These are phyloP conservation scores for Trametes coccinea DNA, from an alignment of 768 basidiomycete genomes.

Conservation along the genomic window DNA sequence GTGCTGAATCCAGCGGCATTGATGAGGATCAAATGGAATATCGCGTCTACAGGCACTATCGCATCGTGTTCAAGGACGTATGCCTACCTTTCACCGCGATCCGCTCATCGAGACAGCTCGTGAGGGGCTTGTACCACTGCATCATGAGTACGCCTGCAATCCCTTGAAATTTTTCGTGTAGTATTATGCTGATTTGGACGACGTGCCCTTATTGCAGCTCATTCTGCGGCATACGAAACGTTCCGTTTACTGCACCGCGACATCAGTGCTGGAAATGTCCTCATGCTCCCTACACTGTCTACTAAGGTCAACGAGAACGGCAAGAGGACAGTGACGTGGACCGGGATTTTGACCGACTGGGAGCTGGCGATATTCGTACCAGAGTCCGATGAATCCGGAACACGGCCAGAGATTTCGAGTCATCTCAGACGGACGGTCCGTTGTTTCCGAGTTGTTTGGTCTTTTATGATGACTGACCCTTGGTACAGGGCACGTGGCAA, in stretches of 20 bases:
- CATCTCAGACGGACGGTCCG: neutral
- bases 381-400: neutral
- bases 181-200: too few relatives aligned
- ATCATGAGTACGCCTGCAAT: neutral
- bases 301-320: neutral
- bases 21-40: neutral
- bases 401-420: too few relatives aligned
- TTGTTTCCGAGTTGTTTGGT: neutral
- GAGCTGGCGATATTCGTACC: neutral
- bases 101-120: neutral
- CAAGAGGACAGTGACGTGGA: neutral
- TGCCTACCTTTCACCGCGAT: neutral
- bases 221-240: neutral
- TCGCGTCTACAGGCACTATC: neutral
- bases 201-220: neutral
- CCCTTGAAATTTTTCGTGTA: too few relatives aligned
- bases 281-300: neutral
- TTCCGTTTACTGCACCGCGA: neutral
- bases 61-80: neutral
- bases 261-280: neutral
- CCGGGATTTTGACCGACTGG: neutral
- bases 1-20: too few relatives aligned
- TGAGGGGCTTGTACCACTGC: neutral
- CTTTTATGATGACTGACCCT: neutral
- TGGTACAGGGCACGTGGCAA: constrained; percentile 16